Evolutionary conservation across 345 rosid genomes (phyloP).

Genomic region (Turritis glabra): DNA sequence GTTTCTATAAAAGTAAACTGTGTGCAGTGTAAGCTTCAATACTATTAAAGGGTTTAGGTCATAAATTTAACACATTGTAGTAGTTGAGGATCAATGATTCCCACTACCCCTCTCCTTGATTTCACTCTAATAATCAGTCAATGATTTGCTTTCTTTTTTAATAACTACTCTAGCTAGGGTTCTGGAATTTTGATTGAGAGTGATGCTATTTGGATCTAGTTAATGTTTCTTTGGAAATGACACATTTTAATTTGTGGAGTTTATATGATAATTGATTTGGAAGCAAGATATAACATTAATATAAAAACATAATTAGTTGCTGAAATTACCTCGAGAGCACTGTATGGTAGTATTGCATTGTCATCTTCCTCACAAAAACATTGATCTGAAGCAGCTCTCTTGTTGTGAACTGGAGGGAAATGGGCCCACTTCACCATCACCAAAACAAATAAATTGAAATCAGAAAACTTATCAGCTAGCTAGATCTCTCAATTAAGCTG

Average conservation of each 20-base stretch:
- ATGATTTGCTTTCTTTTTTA: no score
- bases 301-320: background rate
- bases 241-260: background rate
- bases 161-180: slow-evolving; percentile 28
- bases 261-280: background rate
- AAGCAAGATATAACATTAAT: no score
- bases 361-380: slow-evolving; percentile 34
- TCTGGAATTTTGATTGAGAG: slow-evolving; percentile 25
- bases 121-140: slow-evolving; percentile 20
- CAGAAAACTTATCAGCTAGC: background rate
- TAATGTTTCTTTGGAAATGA: slow-evolving; percentile 17
- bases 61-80: slow-evolving; percentile 46
- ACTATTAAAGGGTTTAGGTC: slow-evolving; percentile 25
- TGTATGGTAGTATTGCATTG: slow-evolving; percentile 21
- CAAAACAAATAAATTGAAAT: slow-evolving; percentile 35
- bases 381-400: slow-evolving; percentile 46
- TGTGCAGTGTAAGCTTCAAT: slow-evolving; percentile 34
- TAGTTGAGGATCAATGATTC: slow-evolving; percentile 39
- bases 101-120: slow-evolving; percentile 10
- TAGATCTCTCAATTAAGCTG: slow-evolving; percentile 1
- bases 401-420: slow-evolving; percentile 65
- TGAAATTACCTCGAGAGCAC: slow-evolving; percentile 28
- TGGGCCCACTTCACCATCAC: slow-evolving; percentile 77
- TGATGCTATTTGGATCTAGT: slow-evolving; percentile 30
- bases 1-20: slow-evolving; percentile 34